Evolutionary conservation across 2,329 filamentous ascomycete genomes (phyloP), one percentile per base, ranked within the genome.

Genomic region (Aureobasidium lini): DNA sequence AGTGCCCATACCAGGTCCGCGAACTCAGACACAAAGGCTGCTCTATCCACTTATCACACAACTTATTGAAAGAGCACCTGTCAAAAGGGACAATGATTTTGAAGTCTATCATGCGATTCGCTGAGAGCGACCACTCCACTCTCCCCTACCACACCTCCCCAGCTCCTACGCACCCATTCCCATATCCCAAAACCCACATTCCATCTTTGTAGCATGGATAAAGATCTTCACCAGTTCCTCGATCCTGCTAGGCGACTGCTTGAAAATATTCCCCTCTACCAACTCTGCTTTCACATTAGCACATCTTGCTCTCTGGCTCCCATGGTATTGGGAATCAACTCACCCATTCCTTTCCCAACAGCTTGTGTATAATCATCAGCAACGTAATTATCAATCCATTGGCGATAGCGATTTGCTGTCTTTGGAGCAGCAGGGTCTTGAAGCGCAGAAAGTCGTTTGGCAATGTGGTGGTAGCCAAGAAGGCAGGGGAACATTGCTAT

Each of bases 331-430:
- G 34, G 39, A 16, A 11, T 13, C 31, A 37, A 66, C 81, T 72
- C 75, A 90, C 88, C 84, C 58, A 81, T 84, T 23, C 89, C 90
- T 3, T 84, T 79, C 63, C 77, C 78, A 57, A 95, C 88, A 6
- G 89, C 89, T 62, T 85, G 79, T 0, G 79, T 75, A 65, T 95
- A 96, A 70, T 94, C 89, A 0, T 89, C 85, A 2, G 86, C 88
- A 15, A 88, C 83, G 69, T 96, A 97, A 68, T 90, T 95, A 69
- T 92, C 80, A 64, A 97, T 90, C 93, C 93, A 97, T 47, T 85
- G 82, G 87, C 88, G 94, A 75, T 95, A 97, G 79, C 50, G 76
- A 67, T 71, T 71, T 16, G 65, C 62, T 37, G 54, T 57, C 47
- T 62, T 64, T 1, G 64, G 62, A 32, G 63, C 61, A n/a, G 62